Evolutionary conservation across 2,329 filamentous ascomycete species (phyloP).

Genomic region (Aureobasidium sp.): DNA sequence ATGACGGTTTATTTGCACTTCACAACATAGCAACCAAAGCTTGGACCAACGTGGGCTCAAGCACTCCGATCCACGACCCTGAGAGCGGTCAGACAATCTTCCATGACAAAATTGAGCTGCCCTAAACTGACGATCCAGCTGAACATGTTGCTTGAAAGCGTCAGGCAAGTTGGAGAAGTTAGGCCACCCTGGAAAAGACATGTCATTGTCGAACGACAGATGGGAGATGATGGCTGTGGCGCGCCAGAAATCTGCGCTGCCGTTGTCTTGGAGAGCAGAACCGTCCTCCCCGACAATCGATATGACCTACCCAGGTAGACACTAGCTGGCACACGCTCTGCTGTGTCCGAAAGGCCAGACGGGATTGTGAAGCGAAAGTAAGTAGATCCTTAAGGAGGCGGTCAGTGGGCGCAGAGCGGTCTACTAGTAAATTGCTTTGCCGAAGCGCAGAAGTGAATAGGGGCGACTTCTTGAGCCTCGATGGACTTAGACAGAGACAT

Average conservation of each 20-base stretch:
- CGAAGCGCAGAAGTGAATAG: neutral
- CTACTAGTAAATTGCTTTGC: neutral
- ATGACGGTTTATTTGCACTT: constrained; percentile 12
- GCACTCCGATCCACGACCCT: constrained; percentile 8
- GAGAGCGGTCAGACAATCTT: neutral
- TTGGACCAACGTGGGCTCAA: constrained; percentile 6
- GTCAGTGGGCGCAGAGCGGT: neutral
- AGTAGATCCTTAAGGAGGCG: neutral
- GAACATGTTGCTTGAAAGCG: neutral
- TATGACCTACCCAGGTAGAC: neutral
- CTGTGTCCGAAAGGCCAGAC: neutral
- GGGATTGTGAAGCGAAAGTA: neutral
- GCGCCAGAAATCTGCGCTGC: neutral
- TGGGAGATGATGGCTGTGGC: constrained; percentile 1
- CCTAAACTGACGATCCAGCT: neutral
- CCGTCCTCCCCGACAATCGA: constrained; percentile 9
- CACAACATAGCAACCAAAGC: constrained; percentile 13
- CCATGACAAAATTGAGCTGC: neutral
- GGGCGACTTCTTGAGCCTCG: neutral
- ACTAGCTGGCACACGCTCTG: neutral
- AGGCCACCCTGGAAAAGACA: neutral
- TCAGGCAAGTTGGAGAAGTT: neutral
- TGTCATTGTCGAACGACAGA: constrained; percentile 6
- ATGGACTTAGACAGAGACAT: no score
- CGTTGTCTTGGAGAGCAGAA: constrained; percentile 12